Conservation (phyloP, 2,329 filamentous ascomycete species). For the Myriosclerotinia scirpicola region DNA sequence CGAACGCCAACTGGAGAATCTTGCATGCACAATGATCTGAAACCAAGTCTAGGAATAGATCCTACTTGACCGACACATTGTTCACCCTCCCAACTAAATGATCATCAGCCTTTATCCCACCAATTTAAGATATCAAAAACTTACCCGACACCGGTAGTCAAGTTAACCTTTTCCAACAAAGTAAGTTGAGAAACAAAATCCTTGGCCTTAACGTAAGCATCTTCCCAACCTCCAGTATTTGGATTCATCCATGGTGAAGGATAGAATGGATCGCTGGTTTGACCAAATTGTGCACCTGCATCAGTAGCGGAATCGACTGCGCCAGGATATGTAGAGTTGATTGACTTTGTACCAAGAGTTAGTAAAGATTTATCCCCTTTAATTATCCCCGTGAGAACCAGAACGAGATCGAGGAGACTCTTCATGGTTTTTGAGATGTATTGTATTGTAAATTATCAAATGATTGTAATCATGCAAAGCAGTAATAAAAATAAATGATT, state of each 20-base stretch:
- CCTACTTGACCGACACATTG: conserved; percentile 39
- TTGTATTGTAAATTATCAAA: background rate
- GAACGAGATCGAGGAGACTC: conserved; percentile 17
- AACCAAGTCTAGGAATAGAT: conserved; percentile 39
- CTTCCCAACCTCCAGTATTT: conserved; percentile 53
- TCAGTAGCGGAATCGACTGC: conserved; percentile 1
- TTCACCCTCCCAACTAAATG: conserved; percentile 30
- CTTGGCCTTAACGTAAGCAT: conserved; percentile 69
- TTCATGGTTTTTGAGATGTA: background rate
- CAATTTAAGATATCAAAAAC: background rate
- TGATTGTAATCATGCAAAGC: background rate
- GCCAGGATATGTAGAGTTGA: conserved; percentile 13
- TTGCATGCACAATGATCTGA: conserved; percentile 41
- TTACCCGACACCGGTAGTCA: conserved; percentile 74
- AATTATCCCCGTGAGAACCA: conserved; percentile 3
- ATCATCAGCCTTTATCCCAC: background rate
- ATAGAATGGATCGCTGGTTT: conserved; percentile 22
- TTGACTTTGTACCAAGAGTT: conserved; percentile 9
- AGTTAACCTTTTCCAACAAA: conserved; percentile 82
- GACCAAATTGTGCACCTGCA: conserved; percentile 14
- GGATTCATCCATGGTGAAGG: conserved; percentile 26
- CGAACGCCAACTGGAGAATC: conserved; percentile 42
- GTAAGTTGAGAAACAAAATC: conserved; percentile 72
- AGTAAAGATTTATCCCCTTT: conserved; percentile 8
- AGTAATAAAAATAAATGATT: background rate